Evolutionary conservation across 257 asterid species (phyloP).

Genomic region (Paraleonurus japonicus): DNA sequence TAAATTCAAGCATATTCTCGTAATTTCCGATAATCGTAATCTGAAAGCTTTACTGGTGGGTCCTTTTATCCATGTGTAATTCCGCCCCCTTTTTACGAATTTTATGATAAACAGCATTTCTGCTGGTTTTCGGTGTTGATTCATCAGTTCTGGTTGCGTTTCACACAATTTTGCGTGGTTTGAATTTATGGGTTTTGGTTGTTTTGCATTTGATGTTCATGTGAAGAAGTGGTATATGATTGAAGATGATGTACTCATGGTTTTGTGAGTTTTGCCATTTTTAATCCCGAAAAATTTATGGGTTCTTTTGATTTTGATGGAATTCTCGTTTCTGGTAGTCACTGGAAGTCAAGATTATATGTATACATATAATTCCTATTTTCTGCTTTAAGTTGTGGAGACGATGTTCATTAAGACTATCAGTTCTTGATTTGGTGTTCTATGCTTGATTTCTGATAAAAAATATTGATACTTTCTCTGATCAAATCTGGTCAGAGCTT

Average conservation of each 20-base stretch:
- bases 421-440: background rate
- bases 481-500: slow-evolving; percentile 15
- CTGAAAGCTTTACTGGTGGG: slow-evolving; percentile 41
- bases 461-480: slow-evolving; percentile 3
- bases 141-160: slow-evolving; percentile 24
- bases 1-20: slow-evolving; percentile 16
- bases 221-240: slow-evolving; percentile 18
- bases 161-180: slow-evolving; percentile 1
- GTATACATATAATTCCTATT: background rate
- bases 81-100: background rate
- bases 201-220: slow-evolving; percentile 6
- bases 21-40: slow-evolving; percentile 23
- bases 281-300: slow-evolving; percentile 6
- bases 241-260: slow-evolving; percentile 26
- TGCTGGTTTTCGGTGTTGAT: slow-evolving; percentile 24
- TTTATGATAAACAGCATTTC: slow-evolving; percentile 18
- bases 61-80: slow-evolving; percentile 1
- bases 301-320: slow-evolving; percentile 8
- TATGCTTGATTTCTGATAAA: background rate
- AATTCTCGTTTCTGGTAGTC: slow-evolving; percentile 10
- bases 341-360: slow-evolving; percentile 24
- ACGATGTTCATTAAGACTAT: background rate
- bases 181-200: slow-evolving; percentile 21
- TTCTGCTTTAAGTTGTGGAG: background rate
- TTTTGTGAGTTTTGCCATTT: slow-evolving; percentile 17